phyloP scores from a whole-genome alignment of 2,329 filamentous ascomycete species.

The Pseudogymnoascus sp. region DNA sequence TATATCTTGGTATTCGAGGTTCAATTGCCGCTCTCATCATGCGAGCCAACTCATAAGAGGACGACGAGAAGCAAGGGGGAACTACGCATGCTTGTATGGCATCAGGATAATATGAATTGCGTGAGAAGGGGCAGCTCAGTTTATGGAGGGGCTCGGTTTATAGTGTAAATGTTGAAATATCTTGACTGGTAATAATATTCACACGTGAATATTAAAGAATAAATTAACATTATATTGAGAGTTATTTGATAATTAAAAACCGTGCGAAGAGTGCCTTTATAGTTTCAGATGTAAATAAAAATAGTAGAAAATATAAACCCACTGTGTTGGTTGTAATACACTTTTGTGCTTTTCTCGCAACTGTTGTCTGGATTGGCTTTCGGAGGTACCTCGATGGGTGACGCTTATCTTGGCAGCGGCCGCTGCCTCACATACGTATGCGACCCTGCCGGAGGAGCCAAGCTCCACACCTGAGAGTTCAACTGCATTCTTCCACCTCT shows the following conservation, averaged over 20 bases:
- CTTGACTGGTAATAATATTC: neutral
- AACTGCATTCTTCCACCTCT: neutral
- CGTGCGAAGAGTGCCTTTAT: neutral
- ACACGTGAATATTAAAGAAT: neutral
- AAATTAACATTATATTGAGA: neutral
- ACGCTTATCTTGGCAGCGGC: slow-evolving; percentile 8
- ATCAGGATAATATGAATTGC: neutral
- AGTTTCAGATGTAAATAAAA: neutral
- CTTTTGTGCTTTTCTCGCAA: neutral
- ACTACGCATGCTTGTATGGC: neutral
- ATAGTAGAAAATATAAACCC: neutral
- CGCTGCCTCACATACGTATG: slow-evolving; percentile 9
- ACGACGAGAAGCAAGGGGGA: no score
- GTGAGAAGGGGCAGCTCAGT: neutral
- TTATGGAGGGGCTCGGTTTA: neutral
- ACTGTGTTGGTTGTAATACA: neutral
- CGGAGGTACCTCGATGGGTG: neutral
- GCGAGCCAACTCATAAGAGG: neutral
- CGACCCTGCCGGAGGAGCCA: neutral
- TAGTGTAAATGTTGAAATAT: neutral
- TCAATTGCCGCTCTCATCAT: neutral
- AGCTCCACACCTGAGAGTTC: slow-evolving; percentile 9
- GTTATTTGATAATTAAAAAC: neutral
- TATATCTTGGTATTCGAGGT: neutral
- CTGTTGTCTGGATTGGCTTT: slow-evolving; percentile 1